These are phyloP conservation scores for Trypanosoma mega DNA, from an alignment of 208 protist genomes.

Conservation along the genomic window DNA sequence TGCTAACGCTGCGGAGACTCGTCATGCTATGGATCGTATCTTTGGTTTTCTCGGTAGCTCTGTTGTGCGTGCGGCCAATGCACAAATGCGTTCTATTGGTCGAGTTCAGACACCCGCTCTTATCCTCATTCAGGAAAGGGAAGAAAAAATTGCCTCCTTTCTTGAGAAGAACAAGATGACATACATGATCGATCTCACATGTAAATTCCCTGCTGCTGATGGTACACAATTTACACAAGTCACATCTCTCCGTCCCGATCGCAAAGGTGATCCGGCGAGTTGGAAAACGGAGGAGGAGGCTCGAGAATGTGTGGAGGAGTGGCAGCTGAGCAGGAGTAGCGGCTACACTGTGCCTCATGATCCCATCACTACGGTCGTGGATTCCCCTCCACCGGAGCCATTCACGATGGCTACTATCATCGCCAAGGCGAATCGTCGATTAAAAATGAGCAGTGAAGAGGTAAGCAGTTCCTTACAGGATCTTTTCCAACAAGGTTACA, in stretches of 20 bases:
- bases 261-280: slow-evolving; percentile 2
- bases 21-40: slow-evolving; percentile 90
- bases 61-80: slow-evolving; percentile 84
- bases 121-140: slow-evolving; percentile 81
- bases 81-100: slow-evolving; percentile 88
- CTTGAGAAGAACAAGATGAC: slow-evolving; percentile 54
- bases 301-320: slow-evolving; percentile 23
- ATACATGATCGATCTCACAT: slow-evolving; percentile 60
- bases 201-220: slow-evolving; percentile 44
- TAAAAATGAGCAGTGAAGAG: slow-evolving; percentile 76
- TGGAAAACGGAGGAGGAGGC: slow-evolving; percentile 22
- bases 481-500: slow-evolving; percentile 88
- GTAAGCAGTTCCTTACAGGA: slow-evolving; percentile 83
- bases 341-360: slow-evolving; percentile 21
- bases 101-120: slow-evolving; percentile 90
- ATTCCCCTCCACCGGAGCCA: slow-evolving; percentile 59
- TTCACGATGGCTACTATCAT: slow-evolving; percentile 91
- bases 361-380: slow-evolving; percentile 33
- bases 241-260: slow-evolving; percentile 34
- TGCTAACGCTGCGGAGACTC: slow-evolving; percentile 83
- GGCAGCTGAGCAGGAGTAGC: slow-evolving; percentile 19
- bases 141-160: slow-evolving; percentile 64
- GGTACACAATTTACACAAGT: slow-evolving; percentile 55
- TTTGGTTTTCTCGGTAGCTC: slow-evolving; percentile 92
- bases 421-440: slow-evolving; percentile 77